These are phyloP conservation scores for Glaciozyma martinii DNA, from an alignment of 768 basidiomycete species.

Conservation along the genomic window DNA sequence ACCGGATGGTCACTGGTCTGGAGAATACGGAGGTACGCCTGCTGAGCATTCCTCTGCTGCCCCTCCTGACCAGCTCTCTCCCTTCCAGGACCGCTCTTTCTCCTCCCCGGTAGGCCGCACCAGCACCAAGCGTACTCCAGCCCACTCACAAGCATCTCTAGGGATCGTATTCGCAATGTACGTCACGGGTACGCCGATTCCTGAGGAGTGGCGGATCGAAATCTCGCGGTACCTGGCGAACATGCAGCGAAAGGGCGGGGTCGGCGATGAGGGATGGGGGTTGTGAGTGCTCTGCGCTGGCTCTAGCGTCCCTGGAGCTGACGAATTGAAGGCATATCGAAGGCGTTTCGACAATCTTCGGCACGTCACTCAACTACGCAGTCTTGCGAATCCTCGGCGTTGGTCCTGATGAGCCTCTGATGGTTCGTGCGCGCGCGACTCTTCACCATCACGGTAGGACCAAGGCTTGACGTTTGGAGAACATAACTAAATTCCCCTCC, in stretches of 20 bases:
- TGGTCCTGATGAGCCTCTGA: slow-evolving; percentile 70
- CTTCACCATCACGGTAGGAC: slow-evolving; percentile 68
- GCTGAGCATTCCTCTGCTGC: no score
- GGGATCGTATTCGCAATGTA: slow-evolving; percentile 96
- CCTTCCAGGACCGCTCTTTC: no score
- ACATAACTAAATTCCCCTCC: neutral
- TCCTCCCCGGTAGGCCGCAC: no score
- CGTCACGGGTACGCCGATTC: slow-evolving; percentile 73
- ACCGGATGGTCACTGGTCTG: slow-evolving; percentile 48
- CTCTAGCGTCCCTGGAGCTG: neutral
- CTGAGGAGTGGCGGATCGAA: slow-evolving; percentile 52
- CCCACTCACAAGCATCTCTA: no score
- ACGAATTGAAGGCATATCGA: slow-evolving; percentile 65
- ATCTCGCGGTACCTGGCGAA: slow-evolving; percentile 66
- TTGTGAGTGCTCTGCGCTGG: slow-evolving; percentile 53
- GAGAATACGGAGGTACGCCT: slow-evolving; percentile 39
- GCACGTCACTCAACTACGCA: slow-evolving; percentile 85
- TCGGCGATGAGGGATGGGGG: slow-evolving; percentile 91
- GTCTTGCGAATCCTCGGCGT: slow-evolving; percentile 78
- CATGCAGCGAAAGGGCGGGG: slow-evolving; percentile 48
- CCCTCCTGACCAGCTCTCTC: no score
- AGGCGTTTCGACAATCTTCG: slow-evolving; percentile 84
- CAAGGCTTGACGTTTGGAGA: slow-evolving; percentile 5
- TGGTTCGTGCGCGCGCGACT: slow-evolving; percentile 66
- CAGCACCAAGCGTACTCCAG: no score